phyloP scores from a whole-genome alignment of 306 rosid genomes.

The Alnus glutinosa region DNA sequence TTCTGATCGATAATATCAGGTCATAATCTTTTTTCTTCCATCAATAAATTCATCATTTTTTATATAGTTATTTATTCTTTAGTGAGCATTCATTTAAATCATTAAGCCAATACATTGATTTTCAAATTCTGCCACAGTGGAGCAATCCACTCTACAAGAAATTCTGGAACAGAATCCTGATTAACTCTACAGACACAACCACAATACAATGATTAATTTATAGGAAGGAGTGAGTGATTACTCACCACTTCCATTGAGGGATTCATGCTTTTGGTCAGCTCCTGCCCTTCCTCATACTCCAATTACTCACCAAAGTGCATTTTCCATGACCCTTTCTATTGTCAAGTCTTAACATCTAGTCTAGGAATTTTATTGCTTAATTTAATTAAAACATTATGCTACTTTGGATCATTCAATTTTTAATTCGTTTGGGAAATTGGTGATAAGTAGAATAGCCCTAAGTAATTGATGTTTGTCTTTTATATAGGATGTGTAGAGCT shows the following conservation, averaged over 20 bases:
- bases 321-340: background rate
- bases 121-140: constrained; percentile 17
- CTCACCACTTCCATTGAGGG: background rate
- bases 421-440: constrained; percentile 12
- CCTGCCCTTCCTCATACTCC: background rate
- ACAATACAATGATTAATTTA: background rate
- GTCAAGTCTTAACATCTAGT: background rate
- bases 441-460: background rate
- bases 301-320: background rate
- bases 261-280: background rate
- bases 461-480: constrained; percentile 27
- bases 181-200: background rate
- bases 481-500: constrained; percentile 86
- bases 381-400: background rate
- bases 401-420: constrained; percentile 1
- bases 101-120: constrained; percentile 10
- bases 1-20: constrained; percentile 93
- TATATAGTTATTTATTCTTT: constrained; percentile 6
- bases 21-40: constrained; percentile 22
- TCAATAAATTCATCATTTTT: background rate
- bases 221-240: background rate
- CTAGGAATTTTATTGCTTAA: background rate
- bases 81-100: constrained; percentile 11
- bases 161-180: constrained; percentile 14
- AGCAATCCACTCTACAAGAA: constrained; percentile 16